Evolutionary conservation across 139 green algal genomes (phyloP), one percentile per base, ranked within the genome.

Genomic region (Chlamydomonas schloesseri): DNA sequence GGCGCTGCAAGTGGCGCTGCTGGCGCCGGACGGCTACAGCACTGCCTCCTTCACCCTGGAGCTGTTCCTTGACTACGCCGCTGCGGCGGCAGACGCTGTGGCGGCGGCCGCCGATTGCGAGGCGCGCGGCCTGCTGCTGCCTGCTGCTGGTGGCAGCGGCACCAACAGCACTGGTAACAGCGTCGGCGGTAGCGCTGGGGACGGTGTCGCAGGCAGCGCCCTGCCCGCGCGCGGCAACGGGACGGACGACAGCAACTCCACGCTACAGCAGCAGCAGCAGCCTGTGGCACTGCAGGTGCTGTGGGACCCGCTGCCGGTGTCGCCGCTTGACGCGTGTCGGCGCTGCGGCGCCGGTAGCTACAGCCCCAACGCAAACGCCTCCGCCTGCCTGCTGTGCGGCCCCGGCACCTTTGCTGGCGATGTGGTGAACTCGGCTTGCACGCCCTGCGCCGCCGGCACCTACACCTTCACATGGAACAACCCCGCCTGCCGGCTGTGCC

Each of bases 21-120:
- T 86, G 21, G 67, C 80, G 0, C 68, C 67, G 0, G 80, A 86
- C 69, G 80, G 80, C 21, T 5, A 78, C 67, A 86, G 14, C 80
- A 71, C 50, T 23, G 31, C 47, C 18, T 2, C 36, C n/a, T 8
- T 68, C 18, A 1, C 53, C n/a, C 46, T 85, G 29, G 18, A 31
- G 6, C 33, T 85, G 46, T 85, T 69, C 46, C 29, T 76, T 15
- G 77, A 84, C n/a, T 73, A 53, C 29, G n/a, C 23, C 18, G 64
- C 62, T 15, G 77, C 73, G 4, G 50, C 73, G 31, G 73, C 73
- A 0, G 50, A 42, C 14, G 62, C 77, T 17, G 28, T 57, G 20
- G n/a, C 37, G 2, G 57, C n/a, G 1, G 36, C 58, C 34, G n/a
- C 33, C 37, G 26, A 72, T 42, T 42, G 58, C 64, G 64, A 20